Base-by-base conservation (phyloP, 176 grass and related monocot genomes). In the Paspalum vaginatum region DNA sequence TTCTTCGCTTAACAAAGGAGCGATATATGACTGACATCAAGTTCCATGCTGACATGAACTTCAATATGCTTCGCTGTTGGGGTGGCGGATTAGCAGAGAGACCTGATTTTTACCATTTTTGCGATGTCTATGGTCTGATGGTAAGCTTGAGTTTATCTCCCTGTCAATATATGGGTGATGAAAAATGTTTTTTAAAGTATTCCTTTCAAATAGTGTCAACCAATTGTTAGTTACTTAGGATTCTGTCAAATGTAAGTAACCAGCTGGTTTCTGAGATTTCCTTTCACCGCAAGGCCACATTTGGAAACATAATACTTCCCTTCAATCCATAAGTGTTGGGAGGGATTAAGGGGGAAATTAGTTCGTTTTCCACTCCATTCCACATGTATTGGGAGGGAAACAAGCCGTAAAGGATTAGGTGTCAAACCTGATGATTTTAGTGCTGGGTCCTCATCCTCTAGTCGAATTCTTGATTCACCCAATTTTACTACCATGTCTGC, bases 1-100 rank as follows among this genome's bases (percentile, higher is more conserved):
- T 98, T 27, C 80, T 98, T 84, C 81, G 90, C 48, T 83, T 98
- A 77, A 84, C 96, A 84, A 95, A 95, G 74, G 76, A 88, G 71
- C 81, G 96, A 52, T 98, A 98, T 74, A 95, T 93, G 90, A 83
- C 88, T 0, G 96, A 98, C 70, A 98, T 98, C 26, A 95, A 93
- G 72, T 98, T 98, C 44, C 96, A 98, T 2, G 86, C 92, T 68
- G 92, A 95, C 76, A 98, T 98, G 96, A 95, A 95, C 83, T 98
- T 98, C 46, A 95, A 98, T 79, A 98, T 98, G 96, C 68, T 98
- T 56, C 86, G 92, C 8, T 98, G 96, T 71, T 98, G 96, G 96
- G 96, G 96, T 77, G 96, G 96, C 49, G 92, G 92, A 65, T 81
- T 98, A 50, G 81, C 96, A 61, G 96, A 95, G 84, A 93, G 90